A percentile compares a stretch with the other conserved stretches of the same genome.
Evolutionary conservation across 2,329 filamentous ascomycete genomes (phyloP).

Genomic region (Diplodia intermedia): DNA sequence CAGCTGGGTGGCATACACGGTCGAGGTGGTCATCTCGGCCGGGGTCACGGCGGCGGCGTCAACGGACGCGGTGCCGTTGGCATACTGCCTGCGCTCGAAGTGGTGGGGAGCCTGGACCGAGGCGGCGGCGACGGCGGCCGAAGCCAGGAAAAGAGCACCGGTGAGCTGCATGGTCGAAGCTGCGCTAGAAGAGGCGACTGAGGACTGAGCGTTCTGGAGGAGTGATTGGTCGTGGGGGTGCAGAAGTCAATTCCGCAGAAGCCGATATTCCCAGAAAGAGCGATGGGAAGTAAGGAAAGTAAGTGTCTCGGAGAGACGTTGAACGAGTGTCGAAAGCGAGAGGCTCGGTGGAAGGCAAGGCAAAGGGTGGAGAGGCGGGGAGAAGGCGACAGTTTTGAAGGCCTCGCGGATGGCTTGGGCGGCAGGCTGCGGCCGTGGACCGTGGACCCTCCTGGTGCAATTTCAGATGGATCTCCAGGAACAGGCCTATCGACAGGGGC

Average conservation of each 20-base stretch:
- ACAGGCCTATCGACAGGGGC: conserved; percentile 21
- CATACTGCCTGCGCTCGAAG: conserved; percentile 31
- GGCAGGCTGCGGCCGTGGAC: conserved; percentile 2
- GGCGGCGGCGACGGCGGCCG: conserved; percentile 36
- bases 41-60: conserved; percentile 24
- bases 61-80: conserved; percentile 31
- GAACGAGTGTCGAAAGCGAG: conserved; percentile 45
- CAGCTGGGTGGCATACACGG: conserved; percentile 32
- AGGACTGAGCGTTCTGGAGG: conserved; percentile 37
- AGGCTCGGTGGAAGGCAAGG: conserved; percentile 39
- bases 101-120: conserved; percentile 40
- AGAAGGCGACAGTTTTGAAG: conserved; percentile 16
- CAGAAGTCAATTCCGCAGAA: conserved; percentile 44
- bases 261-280: conserved; percentile 46
- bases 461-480: conserved; percentile 30
- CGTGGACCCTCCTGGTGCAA: conserved; percentile 23
- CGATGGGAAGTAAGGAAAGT: conserved; percentile 48
- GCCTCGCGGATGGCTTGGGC: background rate
- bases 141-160: conserved; percentile 33
- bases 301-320: conserved; percentile 42
- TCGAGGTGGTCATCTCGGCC: conserved; percentile 32
- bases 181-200: conserved; percentile 41
- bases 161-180: conserved; percentile 38
- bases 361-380: conserved; percentile 33
- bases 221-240: conserved; percentile 37